Conservation (phyloP, 2,329 filamentous ascomycete species). For the Aspergillus chevalieri region DNA sequence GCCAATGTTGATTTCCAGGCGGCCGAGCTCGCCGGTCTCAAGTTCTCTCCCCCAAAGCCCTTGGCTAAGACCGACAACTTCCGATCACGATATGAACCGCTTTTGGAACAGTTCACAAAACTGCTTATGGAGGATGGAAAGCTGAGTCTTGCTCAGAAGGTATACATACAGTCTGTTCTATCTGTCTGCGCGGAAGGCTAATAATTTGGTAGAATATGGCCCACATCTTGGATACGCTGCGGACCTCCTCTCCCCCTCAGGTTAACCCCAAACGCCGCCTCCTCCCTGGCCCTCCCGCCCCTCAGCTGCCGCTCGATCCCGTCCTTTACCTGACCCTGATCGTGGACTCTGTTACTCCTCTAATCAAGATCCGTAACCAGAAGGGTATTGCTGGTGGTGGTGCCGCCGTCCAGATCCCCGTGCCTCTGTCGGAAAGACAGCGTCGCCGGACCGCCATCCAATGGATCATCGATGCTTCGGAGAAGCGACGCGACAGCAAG, state of each 20-base stretch:
- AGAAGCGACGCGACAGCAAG: constrained; percentile 67
- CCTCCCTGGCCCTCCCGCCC: constrained; percentile 65
- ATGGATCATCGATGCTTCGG: constrained; percentile 85
- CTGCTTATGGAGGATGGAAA: constrained; percentile 89
- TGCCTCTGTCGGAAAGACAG: constrained; percentile 68
- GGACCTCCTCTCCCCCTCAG: constrained; percentile 73
- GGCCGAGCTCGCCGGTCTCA: constrained; percentile 54
- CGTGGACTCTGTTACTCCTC: constrained; percentile 85
- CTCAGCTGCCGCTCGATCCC: constrained; percentile 80
- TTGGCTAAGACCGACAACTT: constrained; percentile 59
- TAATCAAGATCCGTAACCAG: constrained; percentile 71
- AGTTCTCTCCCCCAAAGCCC: constrained; percentile 67
- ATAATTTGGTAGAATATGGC: constrained; percentile 64
- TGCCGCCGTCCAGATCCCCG: constrained; percentile 71
- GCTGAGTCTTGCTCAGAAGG: constrained; percentile 80
- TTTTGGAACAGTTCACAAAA: constrained; percentile 81
- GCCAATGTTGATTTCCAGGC: constrained; percentile 27
- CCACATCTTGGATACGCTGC: constrained; percentile 72
- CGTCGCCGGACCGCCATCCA: constrained; percentile 70
- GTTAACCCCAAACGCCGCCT: constrained; percentile 58
- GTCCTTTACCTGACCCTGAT: constrained; percentile 82
- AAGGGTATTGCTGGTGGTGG: constrained; percentile 82
- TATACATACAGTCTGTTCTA: constrained; percentile 34
- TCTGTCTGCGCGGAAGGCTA: background rate
- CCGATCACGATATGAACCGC: constrained; percentile 76